Evolutionary conservation across 2,329 filamentous ascomycete genomes (phyloP), one percentile per base, ranked within the genome.

Genomic region (Septoria linicola): DNA sequence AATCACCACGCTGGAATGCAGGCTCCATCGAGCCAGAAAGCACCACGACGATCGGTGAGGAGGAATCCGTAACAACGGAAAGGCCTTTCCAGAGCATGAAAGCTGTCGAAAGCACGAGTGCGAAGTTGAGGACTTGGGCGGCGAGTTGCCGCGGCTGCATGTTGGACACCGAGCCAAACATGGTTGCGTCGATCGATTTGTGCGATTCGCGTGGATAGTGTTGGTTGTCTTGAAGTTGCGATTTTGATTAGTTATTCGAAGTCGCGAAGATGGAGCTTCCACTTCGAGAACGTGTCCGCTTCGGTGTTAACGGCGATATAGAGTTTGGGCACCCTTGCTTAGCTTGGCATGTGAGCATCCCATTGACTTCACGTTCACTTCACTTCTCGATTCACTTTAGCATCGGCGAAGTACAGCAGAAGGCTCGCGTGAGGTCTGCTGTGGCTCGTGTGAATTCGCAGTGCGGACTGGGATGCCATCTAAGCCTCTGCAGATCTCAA

Each of bases 31-130:
- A 85, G n/a, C 87, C 87, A 4, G 85, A 89, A 13, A 90, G 79
- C n/a, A 91, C 87, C 55, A 91, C 87, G 60, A 91, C 87, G 63
- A 91, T 90, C 19, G 87, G 87, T 1, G 74, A 76, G 7, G 72
- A 72, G 41, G 73, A 76, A 58, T 93, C 85, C 51, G 87, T 83
- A 58, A 82, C 74, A 23, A 96, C 82, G 7, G 86, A 91, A 53
- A 96, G 82, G 8, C 87, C 88, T 72, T 96, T 96, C 90, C 75
- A 78, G 42, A 95, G 83, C 90, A 96, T 96, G 68, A 96, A 96
- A 1, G 91, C 90, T 1, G 89, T 93, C 8, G 87, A 90, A 43
- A 96, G 81, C 56, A 96, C 89, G 58, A 96, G 82, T 50, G 85
- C 89, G 70, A 96, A 96, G 74, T 95, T 95, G 67, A 96, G 82